These are phyloP conservation scores for Phytophthora hybrid DNA, from an alignment of 352 stramenopile species.

Conservation along the genomic window DNA sequence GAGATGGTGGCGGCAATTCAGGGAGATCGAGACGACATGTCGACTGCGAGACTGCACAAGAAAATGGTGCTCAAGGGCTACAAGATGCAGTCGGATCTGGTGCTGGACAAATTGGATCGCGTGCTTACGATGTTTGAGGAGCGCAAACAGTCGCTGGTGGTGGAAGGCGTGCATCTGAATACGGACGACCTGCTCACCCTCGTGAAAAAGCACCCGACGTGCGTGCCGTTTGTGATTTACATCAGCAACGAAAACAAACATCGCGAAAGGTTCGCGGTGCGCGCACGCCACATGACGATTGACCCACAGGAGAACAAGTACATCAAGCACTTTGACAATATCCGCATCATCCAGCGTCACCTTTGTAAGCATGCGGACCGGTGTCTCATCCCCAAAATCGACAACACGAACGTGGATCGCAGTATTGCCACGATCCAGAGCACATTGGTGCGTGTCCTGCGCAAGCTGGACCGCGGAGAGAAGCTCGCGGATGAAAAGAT, in stretches of 20 bases:
- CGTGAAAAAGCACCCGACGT: conserved; percentile 83
- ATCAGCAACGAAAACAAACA: conserved; percentile 92
- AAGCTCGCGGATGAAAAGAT: conserved; percentile 80
- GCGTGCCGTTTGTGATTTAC: conserved; percentile 90
- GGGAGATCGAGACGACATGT: conserved; percentile 60
- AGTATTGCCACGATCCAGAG: conserved; percentile 89
- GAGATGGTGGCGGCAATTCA: conserved; percentile 60
- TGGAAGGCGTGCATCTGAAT: conserved; percentile 89
- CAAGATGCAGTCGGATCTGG: conserved; percentile 82
- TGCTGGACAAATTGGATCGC: conserved; percentile 85
- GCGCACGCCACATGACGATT: conserved; percentile 89
- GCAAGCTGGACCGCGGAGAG: conserved; percentile 81
- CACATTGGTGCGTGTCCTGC: conserved; percentile 83
- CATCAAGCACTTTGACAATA: conserved; percentile 93
- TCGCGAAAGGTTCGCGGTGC: conserved; percentile 85
- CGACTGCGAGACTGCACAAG: conserved; percentile 79
- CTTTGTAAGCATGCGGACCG: conserved; percentile 88
- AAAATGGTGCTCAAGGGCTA: conserved; percentile 85
- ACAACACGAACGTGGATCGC: conserved; percentile 91
- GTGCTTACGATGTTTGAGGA: conserved; percentile 89
- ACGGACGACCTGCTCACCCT: conserved; percentile 84
- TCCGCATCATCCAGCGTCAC: conserved; percentile 89
- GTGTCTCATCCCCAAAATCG: conserved; percentile 89
- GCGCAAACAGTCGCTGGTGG: conserved; percentile 83
- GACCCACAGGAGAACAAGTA: conserved; percentile 92